phyloP scores from a whole-genome alignment of 306 rosid species.

The Ammopiptanthus mongolicus region DNA sequence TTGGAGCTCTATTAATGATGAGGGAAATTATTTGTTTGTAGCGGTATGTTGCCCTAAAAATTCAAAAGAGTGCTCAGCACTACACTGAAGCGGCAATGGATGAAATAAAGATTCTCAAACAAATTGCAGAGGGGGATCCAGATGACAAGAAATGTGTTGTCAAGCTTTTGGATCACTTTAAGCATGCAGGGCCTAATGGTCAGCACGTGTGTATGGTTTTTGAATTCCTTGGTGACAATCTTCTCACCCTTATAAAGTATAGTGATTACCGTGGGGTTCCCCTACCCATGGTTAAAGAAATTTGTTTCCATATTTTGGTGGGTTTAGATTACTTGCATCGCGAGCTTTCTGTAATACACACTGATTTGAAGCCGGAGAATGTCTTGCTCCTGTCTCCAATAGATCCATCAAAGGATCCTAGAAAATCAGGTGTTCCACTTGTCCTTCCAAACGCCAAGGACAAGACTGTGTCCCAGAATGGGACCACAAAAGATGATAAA shows the following conservation, averaged over 20 bases:
- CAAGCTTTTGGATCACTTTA: constrained; percentile 92
- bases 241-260: constrained; percentile 85
- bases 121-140: constrained; percentile 86
- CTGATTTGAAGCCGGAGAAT: constrained; percentile 97
- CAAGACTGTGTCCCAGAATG: constrained; percentile 45
- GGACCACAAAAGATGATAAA: constrained; percentile 38
- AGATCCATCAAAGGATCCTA: constrained; percentile 84
- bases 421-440: constrained; percentile 60
- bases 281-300: constrained; percentile 77
- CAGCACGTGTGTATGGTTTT: constrained; percentile 96
- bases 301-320: constrained; percentile 76
- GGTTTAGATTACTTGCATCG: constrained; percentile 97
- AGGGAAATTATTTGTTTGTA: constrained; percentile 25
- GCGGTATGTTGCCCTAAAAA: constrained; percentile 93
- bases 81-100: constrained; percentile 99
- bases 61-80: constrained; percentile 98
- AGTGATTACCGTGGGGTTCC: constrained; percentile 82
- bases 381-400: constrained; percentile 78
- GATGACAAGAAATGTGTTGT: constrained; percentile 87
- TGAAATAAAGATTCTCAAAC: constrained; percentile 89
- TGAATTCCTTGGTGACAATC: constrained; percentile 94
- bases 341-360: constrained; percentile 85
- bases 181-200: constrained; percentile 96
- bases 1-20: background rate
- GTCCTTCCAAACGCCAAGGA: constrained; percentile 53